These are phyloP conservation scores for Eucalyptus grandis DNA, from an alignment of 345 rosid genomes.

Conservation along the genomic window DNA sequence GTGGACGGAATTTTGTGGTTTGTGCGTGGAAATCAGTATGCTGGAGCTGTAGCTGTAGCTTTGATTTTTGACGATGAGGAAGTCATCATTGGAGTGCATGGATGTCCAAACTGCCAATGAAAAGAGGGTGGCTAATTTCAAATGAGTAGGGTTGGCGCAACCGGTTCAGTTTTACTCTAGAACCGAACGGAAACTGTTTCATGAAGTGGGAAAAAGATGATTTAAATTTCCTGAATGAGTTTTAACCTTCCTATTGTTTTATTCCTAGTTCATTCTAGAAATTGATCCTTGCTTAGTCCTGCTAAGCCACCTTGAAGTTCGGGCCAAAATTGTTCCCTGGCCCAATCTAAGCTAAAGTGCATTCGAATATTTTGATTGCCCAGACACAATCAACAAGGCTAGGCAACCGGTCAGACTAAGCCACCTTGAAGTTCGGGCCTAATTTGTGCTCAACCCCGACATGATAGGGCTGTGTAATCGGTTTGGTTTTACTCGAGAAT, in stretches of 20 bases:
- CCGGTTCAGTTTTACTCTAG: not conserved
- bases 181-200: not conserved
- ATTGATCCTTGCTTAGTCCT: not conserved
- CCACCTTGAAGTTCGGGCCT: not conserved
- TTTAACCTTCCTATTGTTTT: not conserved
- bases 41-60: not conserved
- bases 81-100: not conserved
- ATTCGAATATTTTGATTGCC: not conserved
- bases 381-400: too few species aligned
- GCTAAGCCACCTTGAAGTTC: not conserved
- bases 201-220: not conserved
- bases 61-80: not conserved
- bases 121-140: not conserved
- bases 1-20: not conserved
- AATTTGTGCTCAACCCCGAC: not conserved
- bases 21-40: not conserved
- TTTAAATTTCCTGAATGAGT: too few species aligned
- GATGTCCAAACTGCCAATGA: not conserved
- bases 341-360: not conserved
- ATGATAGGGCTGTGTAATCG: not conserved
- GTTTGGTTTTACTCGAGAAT: not conserved
- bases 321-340: not conserved
- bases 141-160: not conserved
- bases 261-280: not conserved
- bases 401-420: not conserved